Conservation (phyloP, 108 stramenopile species). For the Nannochloropsis salina region DNA sequence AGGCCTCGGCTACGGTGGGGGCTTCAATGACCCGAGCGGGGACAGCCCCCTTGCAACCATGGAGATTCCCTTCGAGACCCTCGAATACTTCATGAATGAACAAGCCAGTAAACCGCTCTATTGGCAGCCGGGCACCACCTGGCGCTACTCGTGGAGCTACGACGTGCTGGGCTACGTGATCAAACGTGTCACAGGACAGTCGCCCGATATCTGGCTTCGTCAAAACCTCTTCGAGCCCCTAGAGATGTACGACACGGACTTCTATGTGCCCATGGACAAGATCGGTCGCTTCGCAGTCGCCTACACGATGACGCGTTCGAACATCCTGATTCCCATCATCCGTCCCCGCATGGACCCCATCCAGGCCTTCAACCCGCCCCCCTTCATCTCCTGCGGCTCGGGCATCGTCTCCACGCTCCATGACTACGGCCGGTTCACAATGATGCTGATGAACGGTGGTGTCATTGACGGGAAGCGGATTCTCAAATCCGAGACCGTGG, state of each 20-base stretch:
- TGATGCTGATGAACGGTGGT: neutral
- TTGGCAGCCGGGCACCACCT: neutral
- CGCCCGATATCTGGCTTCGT: neutral
- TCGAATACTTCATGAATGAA: neutral
- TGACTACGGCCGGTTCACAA: neutral
- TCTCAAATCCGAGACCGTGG: neutral
- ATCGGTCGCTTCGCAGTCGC: slow-evolving; percentile 8
- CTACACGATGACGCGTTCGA: neutral
- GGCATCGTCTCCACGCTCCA: neutral
- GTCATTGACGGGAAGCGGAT: neutral
- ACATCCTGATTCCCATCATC: neutral
- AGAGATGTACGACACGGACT: slow-evolving; percentile 18
- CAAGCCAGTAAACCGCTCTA: neutral
- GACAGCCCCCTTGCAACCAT: neutral
- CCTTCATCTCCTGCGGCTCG: neutral
- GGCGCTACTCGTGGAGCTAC: slow-evolving; percentile 7
- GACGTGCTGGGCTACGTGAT: neutral
- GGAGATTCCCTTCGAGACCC: neutral
- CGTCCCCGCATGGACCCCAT: slow-evolving; percentile 15
- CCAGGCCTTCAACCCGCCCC: neutral
- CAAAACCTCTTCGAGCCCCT: neutral
- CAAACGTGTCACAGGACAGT: neutral
- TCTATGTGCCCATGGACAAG: slow-evolving; percentile 7
- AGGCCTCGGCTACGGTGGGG: neutral
- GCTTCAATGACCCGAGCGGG: neutral